Base-by-base conservation (phyloP, 176 grass and related monocot genomes). In the Lolium multiflorum region DNA sequence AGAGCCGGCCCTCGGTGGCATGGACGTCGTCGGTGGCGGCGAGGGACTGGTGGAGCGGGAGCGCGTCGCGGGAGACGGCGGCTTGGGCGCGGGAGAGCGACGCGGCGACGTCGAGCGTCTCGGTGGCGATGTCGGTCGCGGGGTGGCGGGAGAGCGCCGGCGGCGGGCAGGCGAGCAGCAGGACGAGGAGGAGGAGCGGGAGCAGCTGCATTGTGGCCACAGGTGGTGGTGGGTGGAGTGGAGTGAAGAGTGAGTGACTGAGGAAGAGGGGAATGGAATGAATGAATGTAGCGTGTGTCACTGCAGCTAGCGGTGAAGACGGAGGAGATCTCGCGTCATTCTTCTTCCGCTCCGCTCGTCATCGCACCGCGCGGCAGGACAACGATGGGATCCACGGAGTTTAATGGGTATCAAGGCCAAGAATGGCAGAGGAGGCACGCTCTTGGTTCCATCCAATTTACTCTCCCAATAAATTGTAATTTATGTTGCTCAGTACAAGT, bases 71-170 rank as follows among this genome's bases (percentile, higher is more conserved):
- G 74, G 94, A 96, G 50, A 91, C 13, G 4, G 92, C 97, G 22
- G 75, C 87, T 51, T 55, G 87, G 7, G 94, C 94, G 44, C 76
- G 88, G 15, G 88, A 88, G 38, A 99, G 90, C 0, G 90, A 91
- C 2, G 87, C 82, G 14, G 82, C 76, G 1, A 96, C 87, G 39
- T 99, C 90, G 18, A 99, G 87, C 25, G 84, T 94, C 67, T 88
- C 56, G 10, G 90, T 96, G 11, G 35, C 11, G n/a, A n/a, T n/a
- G n/a, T n/a, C 11, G 46, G 55, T 58, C 62, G 37, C 15, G 56
- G 37, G 71, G 77, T 38, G 67, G 57, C 87, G 79, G 77, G 68
- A 90, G 20, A 76, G 22, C 9, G 59, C 63, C 11, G 86, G 14
- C 1, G 25, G 11, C 6, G 84, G 54, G 22, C 47, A 69, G 15